Evolutionary conservation across 2,329 filamentous ascomycete species (phyloP), one percentile per base, ranked within the genome.

Genomic region (Colletotrichum sp.): DNA sequence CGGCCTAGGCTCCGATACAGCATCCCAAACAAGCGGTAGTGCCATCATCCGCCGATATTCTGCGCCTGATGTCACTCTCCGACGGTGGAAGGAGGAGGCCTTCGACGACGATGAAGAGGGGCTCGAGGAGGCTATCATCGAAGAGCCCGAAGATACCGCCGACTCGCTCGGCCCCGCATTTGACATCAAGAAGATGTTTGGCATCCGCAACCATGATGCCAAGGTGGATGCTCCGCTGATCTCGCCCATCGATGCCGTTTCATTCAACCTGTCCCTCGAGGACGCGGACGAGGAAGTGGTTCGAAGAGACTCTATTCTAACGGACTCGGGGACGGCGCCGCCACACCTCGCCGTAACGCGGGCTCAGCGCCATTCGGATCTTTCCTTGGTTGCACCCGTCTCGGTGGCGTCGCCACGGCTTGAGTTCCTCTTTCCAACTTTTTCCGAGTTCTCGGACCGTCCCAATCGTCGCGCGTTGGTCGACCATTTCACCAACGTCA

Each of bases 401-500:
- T 83, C 86, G 0, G 79, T 84, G 9, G 82, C 78, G 15, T 87
- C 86, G 32, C 86, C 86, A 3, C 83, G 87, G 7, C 82, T 90
- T 12, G 90, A 91, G 52, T 91, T 92, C 76, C 84, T 84, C 73
- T 80, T 87, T 10, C 91, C 91, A 1, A 84, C 85, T 2, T 93
- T 92, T 79, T 86, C 87, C 63, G 91, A 93, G 74, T 92, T 92
- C 79, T 89, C 90, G 3, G 85, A 87, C 13, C 87, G 86, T 16
- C 87, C 86, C 30, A 90, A 90, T 78, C 87, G 91, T 7, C 88
- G 92, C 12, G 88, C 87, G 3, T 84, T 93, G 28, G 86, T 93
- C 15, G 90, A 91, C 77, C 91, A 93, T 82, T 93, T 93, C 79
- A 91, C 90, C 85, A 92, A 92, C 77, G 89, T 92, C 15, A 81